Evolutionary conservation across 495 filamentous ascomycete species (phyloP), one percentile per base, ranked within the genome.

Genomic region (Penicillium simplicissimum): DNA sequence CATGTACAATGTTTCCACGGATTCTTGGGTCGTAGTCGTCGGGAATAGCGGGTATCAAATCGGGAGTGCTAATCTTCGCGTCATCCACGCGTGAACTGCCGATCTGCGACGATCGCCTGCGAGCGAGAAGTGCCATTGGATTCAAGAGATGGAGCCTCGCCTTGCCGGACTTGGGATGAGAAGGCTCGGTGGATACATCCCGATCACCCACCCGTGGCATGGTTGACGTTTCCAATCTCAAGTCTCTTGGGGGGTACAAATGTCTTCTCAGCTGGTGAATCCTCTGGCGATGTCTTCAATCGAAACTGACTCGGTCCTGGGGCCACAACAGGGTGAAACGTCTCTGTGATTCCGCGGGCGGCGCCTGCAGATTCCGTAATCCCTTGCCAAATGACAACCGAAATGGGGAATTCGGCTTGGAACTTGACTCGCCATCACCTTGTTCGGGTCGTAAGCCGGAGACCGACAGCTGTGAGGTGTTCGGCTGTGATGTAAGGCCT

Each of bases 21-120:
- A 97, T 97, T 43, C 92, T 76, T 17, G 91, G 91, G 67, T 96
- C 93, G 65, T 92, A 94, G 59, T 89, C 83, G 58, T 88, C 87
- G 9, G 85, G 85, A 31, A 90, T 83, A 4, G 82, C 75, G 5
- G 87, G 84, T n/a, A 86, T 72, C 31, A 84, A 69, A 52, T 81
- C 77, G 11, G 80, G 69, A 28, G 82, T 79, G 4, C 74, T 70
- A 6, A 78, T 71, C 37, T 74, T 80, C 38, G 83, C 73, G 68
- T 73, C 84, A 64, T 78, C 86, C 70, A 69, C 76, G 7, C 75
- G 74, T 35, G 72, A 65, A 13, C 60, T 62, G 71, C 66, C 69
- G 53, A 77, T 78, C 72, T 76, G 85, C 55, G 72, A 83, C 23
- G 81, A 89, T 71, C 81, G 82, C 59, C 80, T 79, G 45, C 79